Conservation (phyloP, 1,139 yeast genomes). For the Candida sanyaensis region DNA sequence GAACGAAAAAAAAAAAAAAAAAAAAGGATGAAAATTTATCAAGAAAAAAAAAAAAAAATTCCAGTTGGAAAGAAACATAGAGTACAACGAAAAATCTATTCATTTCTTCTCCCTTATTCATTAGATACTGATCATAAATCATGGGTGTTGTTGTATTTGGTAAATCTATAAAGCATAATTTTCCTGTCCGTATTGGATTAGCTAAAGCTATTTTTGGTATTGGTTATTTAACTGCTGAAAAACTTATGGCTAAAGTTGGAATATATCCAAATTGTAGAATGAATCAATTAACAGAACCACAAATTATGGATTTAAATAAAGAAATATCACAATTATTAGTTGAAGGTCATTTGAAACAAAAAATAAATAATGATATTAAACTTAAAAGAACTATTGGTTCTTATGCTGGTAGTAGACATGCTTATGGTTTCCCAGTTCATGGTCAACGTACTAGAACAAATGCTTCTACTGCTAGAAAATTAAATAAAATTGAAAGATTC, state of each 20-base stretch:
- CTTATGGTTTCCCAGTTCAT: constrained; percentile 83
- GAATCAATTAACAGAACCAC: constrained; percentile 90
- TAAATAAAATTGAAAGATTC: constrained; percentile 73
- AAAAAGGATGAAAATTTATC: too few relatives aligned
- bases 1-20: not conserved
- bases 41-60: not conserved
- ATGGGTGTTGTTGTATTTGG: constrained; percentile 83
- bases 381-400: constrained; percentile 83
- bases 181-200: constrained; percentile 61
- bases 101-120: not conserved
- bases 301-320: constrained; percentile 80
- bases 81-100: not conserved
- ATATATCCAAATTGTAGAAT: constrained; percentile 92
- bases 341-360: constrained; percentile 82
- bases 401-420: constrained; percentile 88
- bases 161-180: constrained; percentile 61
- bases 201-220: constrained; percentile 84
- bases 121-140: not conserved
- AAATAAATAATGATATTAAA: constrained; percentile 75
- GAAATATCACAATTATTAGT: constrained; percentile 82
- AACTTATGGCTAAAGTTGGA: constrained; percentile 84
- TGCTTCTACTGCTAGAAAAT: constrained; percentile 83
- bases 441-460: constrained; percentile 94
- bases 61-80: not conserved
- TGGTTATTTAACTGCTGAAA: constrained; percentile 72